Percentiles rank a stretch among this genome's conserved stretches.
Conservation (phyloP, 352 stramenopile genomes). For the Phytophthora capsici region DNA sequence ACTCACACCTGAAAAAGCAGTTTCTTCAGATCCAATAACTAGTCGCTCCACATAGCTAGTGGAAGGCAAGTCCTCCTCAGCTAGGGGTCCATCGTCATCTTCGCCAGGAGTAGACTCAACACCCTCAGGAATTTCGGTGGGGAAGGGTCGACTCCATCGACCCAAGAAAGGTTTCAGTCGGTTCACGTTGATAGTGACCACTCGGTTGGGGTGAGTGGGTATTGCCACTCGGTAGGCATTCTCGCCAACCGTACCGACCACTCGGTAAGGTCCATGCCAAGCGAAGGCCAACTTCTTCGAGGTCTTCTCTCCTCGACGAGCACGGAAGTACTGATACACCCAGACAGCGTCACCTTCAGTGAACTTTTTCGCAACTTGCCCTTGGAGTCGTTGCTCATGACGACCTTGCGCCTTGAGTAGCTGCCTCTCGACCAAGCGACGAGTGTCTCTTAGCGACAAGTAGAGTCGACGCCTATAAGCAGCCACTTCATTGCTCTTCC, state of each 20-base stretch:
- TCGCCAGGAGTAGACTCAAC: neutral
- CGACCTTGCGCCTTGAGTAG: conserved; percentile 2
- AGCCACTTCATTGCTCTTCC: neutral
- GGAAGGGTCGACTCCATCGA: neutral
- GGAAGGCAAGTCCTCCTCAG: neutral
- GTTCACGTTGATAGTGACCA: neutral
- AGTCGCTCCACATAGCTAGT: neutral
- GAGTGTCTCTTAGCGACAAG: neutral
- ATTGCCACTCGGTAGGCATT: neutral
- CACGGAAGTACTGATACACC: neutral
- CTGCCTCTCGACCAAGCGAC: neutral
- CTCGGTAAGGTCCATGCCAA: neutral
- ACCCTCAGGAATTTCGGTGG: neutral
- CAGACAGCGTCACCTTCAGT: neutral
- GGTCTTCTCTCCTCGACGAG: neutral
- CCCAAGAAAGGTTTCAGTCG: neutral
- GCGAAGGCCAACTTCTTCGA: neutral
- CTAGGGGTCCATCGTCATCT: neutral
- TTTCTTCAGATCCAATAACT: neutral
- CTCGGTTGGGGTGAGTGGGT: neutral
- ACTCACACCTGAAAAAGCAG: neutral
- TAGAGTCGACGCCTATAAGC: neutral
- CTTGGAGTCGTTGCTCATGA: neutral
- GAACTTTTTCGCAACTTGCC: neutral
- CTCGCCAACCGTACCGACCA: neutral